phyloP scores from a whole-genome alignment of 2,329 filamentous ascomycete species.

The Aspergillus viridinutans region DNA sequence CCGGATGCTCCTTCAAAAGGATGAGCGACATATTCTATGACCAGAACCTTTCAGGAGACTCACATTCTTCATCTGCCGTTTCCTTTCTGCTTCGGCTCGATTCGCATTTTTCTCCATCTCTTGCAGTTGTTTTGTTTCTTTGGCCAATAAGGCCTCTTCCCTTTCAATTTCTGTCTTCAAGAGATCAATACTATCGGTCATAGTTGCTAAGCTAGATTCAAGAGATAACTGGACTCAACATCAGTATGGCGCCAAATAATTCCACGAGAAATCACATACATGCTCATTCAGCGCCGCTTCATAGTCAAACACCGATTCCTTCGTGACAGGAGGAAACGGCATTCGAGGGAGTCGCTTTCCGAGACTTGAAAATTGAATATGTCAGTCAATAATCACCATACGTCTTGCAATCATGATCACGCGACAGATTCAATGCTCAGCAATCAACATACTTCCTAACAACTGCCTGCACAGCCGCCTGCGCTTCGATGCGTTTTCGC shows the following conservation, averaged over 20 bases:
- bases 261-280: constrained; percentile 22
- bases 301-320: constrained; percentile 42
- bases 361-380: constrained; percentile 23
- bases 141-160: constrained; percentile 40
- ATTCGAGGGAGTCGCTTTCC: constrained; percentile 42
- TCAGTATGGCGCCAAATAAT: constrained; percentile 8
- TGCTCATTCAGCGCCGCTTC: constrained; percentile 42
- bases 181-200: constrained; percentile 37
- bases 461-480: constrained; percentile 38
- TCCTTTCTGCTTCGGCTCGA: constrained; percentile 34
- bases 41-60: not conserved
- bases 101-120: constrained; percentile 43
- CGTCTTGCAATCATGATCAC: not conserved
- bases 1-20: constrained; percentile 36
- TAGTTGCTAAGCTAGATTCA: constrained; percentile 37
- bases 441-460: constrained; percentile 37
- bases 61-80: constrained; percentile 41
- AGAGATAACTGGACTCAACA: constrained; percentile 27
- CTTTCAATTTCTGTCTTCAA: constrained; percentile 40
- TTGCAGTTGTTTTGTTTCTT: constrained; percentile 38
- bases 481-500: constrained; percentile 39
- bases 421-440: not conserved
- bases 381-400: not conserved
- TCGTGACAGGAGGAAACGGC: constrained; percentile 43
- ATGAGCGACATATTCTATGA: constrained; percentile 10